Percentiles rank a stretch among this genome's conserved stretches.
phyloP scores from a whole-genome alignment of 2,329 filamentous ascomycete genomes.

The Penicillium rolfsii region DNA sequence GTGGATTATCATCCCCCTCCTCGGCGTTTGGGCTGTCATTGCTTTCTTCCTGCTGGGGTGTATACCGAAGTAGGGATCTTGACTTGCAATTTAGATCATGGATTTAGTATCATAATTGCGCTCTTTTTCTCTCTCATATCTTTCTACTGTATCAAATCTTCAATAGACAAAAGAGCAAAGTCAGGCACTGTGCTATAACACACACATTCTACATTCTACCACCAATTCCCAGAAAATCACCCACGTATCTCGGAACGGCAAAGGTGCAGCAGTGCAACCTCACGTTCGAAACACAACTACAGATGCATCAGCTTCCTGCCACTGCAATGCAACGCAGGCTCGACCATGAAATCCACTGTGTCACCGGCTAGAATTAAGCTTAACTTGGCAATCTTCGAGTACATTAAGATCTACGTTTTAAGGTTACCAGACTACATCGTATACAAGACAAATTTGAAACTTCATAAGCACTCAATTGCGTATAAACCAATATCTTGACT shows the following conservation, averaged over 20 bases:
- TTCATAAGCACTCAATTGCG: constrained; percentile 21
- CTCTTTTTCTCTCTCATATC: neutral
- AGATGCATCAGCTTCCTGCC: neutral
- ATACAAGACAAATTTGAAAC: neutral
- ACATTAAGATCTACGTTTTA: neutral
- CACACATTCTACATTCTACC: neutral
- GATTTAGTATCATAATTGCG: constrained; percentile 24
- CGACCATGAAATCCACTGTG: neutral
- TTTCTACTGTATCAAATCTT: neutral
- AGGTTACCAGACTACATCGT: neutral
- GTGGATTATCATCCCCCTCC: constrained; percentile 22
- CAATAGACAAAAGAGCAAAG: neutral
- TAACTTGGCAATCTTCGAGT: constrained; percentile 1
- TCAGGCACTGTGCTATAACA: neutral
- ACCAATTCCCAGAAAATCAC: neutral
- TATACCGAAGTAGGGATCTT: constrained; percentile 8
- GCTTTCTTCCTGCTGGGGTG: constrained; percentile 5
- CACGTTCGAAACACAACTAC: constrained; percentile 1
- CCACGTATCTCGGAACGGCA: too few relatives aligned
- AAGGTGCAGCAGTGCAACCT: neutral
- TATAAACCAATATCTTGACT: constrained; percentile 29
- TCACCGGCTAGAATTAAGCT: neutral
- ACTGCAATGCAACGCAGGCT: neutral
- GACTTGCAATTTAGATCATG: constrained; percentile 20
- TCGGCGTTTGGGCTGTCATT: constrained; percentile 29